phyloP scores from a whole-genome alignment of 208 protist species.

The Trypanosoma melophagium region DNA sequence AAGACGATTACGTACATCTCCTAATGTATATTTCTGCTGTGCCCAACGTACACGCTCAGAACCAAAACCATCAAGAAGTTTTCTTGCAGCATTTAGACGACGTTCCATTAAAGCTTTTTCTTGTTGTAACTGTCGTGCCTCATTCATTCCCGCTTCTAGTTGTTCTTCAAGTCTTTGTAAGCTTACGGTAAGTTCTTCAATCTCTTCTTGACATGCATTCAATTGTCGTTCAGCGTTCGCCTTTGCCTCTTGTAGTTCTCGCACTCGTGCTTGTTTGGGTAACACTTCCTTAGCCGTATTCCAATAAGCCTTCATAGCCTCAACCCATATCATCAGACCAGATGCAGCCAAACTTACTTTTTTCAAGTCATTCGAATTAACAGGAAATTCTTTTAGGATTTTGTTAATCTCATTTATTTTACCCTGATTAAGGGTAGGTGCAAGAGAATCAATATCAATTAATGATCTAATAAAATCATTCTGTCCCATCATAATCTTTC shows the following conservation, averaged over 20 bases:
- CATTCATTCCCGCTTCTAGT: constrained; percentile 88
- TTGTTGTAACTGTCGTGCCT: constrained; percentile 91
- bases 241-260: constrained; percentile 91
- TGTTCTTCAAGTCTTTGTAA: constrained; percentile 88
- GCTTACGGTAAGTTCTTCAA: constrained; percentile 92
- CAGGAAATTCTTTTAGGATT: constrained; percentile 89
- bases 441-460: constrained; percentile 90
- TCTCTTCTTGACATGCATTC: constrained; percentile 80
- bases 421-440: constrained; percentile 86
- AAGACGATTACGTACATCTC: constrained; percentile 80
- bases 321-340: constrained; percentile 96
- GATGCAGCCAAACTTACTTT: constrained; percentile 91
- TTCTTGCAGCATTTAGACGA: constrained; percentile 93
- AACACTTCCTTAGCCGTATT: constrained; percentile 96
- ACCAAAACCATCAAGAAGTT: constrained; percentile 96
- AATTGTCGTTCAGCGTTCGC: constrained; percentile 90
- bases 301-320: constrained; percentile 98
- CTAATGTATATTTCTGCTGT: constrained; percentile 91
- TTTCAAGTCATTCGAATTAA: constrained; percentile 91
- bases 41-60: constrained; percentile 97
- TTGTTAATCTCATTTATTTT: constrained; percentile 95
- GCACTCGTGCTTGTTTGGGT: constrained; percentile 95
- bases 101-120: constrained; percentile 95
- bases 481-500: constrained; percentile 93
- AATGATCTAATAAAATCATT: constrained; percentile 89